Percentiles rank a stretch among this genome's conserved stretches.
These are phyloP conservation scores for Stromatinia cepivora DNA, from an alignment of 2,329 filamentous ascomycete genomes.

Conservation along the genomic window DNA sequence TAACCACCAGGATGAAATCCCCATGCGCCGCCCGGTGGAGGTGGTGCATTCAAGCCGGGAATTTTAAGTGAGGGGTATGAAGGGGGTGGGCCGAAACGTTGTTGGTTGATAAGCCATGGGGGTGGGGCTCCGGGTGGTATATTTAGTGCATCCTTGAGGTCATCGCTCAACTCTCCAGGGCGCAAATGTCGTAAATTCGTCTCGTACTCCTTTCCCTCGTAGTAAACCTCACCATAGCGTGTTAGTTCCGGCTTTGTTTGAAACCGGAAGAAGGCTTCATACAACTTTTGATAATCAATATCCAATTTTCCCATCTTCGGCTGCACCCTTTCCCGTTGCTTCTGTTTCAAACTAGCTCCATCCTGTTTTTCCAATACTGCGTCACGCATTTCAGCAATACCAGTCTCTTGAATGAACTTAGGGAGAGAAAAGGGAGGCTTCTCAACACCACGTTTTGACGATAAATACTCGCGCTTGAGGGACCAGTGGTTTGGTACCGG, in stretches of 20 bases:
- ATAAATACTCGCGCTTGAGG: constrained; percentile 93
- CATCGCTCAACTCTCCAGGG: constrained; percentile 85
- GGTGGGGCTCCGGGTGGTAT: constrained; percentile 92
- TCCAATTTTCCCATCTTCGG: constrained; percentile 97
- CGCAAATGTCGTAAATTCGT: constrained; percentile 89
- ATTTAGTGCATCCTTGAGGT: constrained; percentile 86
- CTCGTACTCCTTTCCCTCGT: constrained; percentile 97
- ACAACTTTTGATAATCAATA: constrained; percentile 97
- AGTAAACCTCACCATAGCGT: constrained; percentile 97
- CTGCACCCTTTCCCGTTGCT: constrained; percentile 89
- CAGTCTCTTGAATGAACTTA: constrained; percentile 96
- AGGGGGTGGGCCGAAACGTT: constrained; percentile 88
- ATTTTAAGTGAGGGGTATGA: constrained; percentile 96
- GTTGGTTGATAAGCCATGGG: constrained; percentile 96
- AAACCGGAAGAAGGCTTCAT: constrained; percentile 97
- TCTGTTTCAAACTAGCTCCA: constrained; percentile 87
- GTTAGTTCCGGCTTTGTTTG: constrained; percentile 95
- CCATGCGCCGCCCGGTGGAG: constrained; percentile 86
- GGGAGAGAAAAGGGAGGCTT: constrained; percentile 91
- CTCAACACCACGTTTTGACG: constrained; percentile 94
- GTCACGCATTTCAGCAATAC: constrained; percentile 97
- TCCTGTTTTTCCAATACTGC: constrained; percentile 95
- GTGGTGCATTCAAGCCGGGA: constrained; percentile 88
- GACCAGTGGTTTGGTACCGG: constrained; percentile 95
- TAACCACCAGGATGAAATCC: constrained; percentile 94